Evolutionary conservation across 495 filamentous ascomycete genomes (phyloP), one percentile per base, ranked within the genome.

Genomic region (Diplogelasinospora grovesii): DNA sequence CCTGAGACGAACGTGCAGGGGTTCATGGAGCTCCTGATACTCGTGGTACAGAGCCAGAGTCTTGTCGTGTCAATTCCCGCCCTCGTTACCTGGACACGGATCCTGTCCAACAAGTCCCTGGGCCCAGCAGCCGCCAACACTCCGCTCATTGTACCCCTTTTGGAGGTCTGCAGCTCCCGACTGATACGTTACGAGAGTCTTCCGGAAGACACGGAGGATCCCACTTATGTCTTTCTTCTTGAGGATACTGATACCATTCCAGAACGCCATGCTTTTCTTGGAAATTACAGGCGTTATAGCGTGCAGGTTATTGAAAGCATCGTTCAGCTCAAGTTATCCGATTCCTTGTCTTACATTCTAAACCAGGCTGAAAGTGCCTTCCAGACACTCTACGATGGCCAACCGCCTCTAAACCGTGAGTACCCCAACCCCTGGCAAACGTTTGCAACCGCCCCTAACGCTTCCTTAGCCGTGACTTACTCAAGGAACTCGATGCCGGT

Each of bases 171-270:
- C 63, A 89, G 82, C 58, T 69, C 73, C 29, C 70, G 86, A 26
- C 64, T 94, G 38, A 68, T 90, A 39, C 81, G 86, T 36, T 98
- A 92, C 67, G 90, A 96, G 55, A 75, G 65, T 49, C 74, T 96
- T 16, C 83, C 87, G 0, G 75, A 85, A 37, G 84, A 93, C 45
- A 83, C 80, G 0, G 77, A 86, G 11, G 79, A 96, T 57, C 76
- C 83, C 6, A 86, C 82, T 10, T 73, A 89, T 21, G 64, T 86
- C 24, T 89, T 95, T 43, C 73, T 99, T 5, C 64, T 85, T 36
- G 88, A 95, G 45, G 92, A 99, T 57, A 86, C 95, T 22, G 93
- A 97, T 59, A 96, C 92, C 0, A 71, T 89, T 22, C 93, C 93
- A 1, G 93, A 99, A 59, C 73, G 85, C 18, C 92, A 99, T 65